Percentiles rank a stretch among this genome's conserved stretches.
phyloP scores from a whole-genome alignment of 2,329 filamentous ascomycete species.

The Penicillium sp. region DNA sequence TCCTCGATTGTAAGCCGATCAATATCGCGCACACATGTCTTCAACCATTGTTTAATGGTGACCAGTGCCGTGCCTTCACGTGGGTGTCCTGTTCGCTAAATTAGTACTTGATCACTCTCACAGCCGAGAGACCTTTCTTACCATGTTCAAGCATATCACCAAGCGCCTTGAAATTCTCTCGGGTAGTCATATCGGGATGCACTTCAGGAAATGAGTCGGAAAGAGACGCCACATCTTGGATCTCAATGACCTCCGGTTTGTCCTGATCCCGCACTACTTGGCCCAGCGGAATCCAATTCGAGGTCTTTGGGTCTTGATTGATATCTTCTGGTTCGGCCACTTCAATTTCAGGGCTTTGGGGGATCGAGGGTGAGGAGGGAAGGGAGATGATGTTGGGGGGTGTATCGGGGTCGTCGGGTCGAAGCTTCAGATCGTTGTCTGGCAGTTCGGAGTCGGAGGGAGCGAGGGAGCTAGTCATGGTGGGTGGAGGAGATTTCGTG shows the following conservation, averaged over 20 bases:
- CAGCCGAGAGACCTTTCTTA: constrained; percentile 18
- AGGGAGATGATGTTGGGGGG: constrained; percentile 40
- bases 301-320: constrained; percentile 47
- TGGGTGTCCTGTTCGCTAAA: constrained; percentile 27
- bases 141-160: constrained; percentile 39
- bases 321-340: constrained; percentile 52
- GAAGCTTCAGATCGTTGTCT: constrained; percentile 4
- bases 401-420: constrained; percentile 20
- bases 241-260: constrained; percentile 36
- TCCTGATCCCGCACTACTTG: constrained; percentile 34
- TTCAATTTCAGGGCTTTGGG: constrained; percentile 48
- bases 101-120: constrained; percentile 4
- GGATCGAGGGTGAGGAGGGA: constrained; percentile 43
- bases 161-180: constrained; percentile 38
- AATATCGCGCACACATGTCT: constrained; percentile 36
- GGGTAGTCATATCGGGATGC: constrained; percentile 25
- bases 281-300: constrained; percentile 44
- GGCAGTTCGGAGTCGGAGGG: constrained; percentile 15
- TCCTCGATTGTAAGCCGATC: constrained; percentile 37
- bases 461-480: constrained; percentile 17
- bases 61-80: constrained; percentile 34
- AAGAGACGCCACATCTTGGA: constrained; percentile 34
- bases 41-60: constrained; percentile 46
- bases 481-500: constrained; percentile 39
- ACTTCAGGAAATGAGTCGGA: constrained; percentile 41